Evolutionary conservation across 176 grass and related monocot species (phyloP), one percentile per base, ranked within the genome.

Genomic region (Aegilops bicornis): DNA sequence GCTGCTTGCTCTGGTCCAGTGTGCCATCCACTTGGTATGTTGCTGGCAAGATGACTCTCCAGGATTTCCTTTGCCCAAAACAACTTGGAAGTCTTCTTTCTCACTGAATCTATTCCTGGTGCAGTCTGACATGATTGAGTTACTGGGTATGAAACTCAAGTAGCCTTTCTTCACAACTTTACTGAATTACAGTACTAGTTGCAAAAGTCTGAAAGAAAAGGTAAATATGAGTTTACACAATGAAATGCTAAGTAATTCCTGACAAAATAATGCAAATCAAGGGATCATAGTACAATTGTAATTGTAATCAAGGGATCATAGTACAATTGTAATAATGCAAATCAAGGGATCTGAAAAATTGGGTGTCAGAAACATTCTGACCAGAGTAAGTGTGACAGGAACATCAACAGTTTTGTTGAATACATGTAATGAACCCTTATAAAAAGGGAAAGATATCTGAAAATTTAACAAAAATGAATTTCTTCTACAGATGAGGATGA

Each of bases 1-100:
- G 66, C 62, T 84, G 64, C 84, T 90, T 84, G 30, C 83, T 72
- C 58, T 86, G 52, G 77, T 80, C 96, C 96, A 98, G 81, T 35
- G 89, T 47, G 86, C 66, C 73, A 93, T 89, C 89, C 93, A 98
- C 37, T 69, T 82, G 39, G 87, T 90, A 35, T 88, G 85, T 71
- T 87, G 86, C 33, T 78, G 82, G 78, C 15, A 73, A 80, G 83
- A 82, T 16, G 69, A 77, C 69, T 83, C 61, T 30, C 73, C 78
- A 64, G 27, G 75, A 47, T 87, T 79, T 77, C 25, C 75, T 52
- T 87, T 94, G 73, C 80, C 54, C 77, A 91, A 59, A 27, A 89
- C 2, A 87, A 94, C 70, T 59, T 87, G 78, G 36, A 89, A 30
- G 58, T 85, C 72, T 90, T 90, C 83, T 80, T 75, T 82, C 61